Conservation (phyloP, 768 basidiomycete species). For the Solioccasus polychromus region DNA sequence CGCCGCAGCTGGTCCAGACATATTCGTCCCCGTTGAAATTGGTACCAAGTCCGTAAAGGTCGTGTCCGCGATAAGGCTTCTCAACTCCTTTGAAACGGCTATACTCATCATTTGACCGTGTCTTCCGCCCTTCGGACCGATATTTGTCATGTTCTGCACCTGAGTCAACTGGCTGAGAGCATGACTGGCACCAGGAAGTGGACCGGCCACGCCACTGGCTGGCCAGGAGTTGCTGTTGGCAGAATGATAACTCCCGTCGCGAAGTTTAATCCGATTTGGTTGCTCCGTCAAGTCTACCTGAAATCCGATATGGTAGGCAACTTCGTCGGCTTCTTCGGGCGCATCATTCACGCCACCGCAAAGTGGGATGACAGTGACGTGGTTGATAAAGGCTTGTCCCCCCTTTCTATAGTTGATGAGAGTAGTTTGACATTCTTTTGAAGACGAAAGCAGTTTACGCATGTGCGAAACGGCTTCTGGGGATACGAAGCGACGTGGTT, state of each 20-base stretch:
- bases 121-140: conserved; percentile 22
- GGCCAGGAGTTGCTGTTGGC: conserved; percentile 49
- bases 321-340: conserved; percentile 60
- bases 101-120: conserved; percentile 28
- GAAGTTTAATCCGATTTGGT: conserved; percentile 78
- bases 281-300: conserved; percentile 91
- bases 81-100: conserved; percentile 53
- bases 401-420: conserved; percentile 88
- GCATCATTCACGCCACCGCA: conserved; percentile 50
- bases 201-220: not conserved
- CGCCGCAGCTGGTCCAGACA: conserved; percentile 26
- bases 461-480: conserved; percentile 65
- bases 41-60: conserved; percentile 48
- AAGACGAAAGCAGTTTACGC: conserved; percentile 58
- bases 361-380: conserved; percentile 89
- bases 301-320: conserved; percentile 90
- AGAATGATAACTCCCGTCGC: conserved; percentile 68
- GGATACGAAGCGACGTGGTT: conserved; percentile 58
- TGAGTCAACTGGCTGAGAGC: conserved; percentile 11
- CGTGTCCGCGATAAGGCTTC: conserved; percentile 43
- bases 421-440: conserved; percentile 86
- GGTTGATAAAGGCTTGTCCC: conserved; percentile 85
- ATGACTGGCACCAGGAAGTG: not conserved
- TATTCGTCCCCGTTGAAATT: conserved; percentile 39
- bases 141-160: conserved; percentile 19